These are phyloP conservation scores for Mycena amicta DNA, from an alignment of 768 basidiomycete genomes.

Conservation along the genomic window DNA sequence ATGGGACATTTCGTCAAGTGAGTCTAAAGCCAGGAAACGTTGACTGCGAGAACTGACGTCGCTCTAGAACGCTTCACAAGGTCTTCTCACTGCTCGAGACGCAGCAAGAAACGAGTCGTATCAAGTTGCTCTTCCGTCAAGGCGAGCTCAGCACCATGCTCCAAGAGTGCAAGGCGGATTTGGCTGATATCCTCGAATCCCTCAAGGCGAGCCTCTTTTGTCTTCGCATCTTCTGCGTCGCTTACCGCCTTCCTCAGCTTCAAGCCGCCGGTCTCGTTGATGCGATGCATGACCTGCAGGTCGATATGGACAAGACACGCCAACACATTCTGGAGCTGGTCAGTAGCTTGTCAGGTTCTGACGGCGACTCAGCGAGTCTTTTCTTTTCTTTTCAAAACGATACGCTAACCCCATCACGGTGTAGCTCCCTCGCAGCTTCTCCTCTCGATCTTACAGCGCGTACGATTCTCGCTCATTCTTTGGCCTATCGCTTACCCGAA, in stretches of 20 bases:
- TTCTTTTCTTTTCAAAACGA: neutral
- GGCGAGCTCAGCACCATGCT: neutral
- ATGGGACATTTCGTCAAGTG: neutral
- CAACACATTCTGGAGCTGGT: neutral
- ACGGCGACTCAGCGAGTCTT: neutral
- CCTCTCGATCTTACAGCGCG: neutral
- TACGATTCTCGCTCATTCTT: no score
- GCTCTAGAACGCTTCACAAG: neutral
- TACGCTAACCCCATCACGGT: neutral
- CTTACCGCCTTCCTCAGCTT: no score
- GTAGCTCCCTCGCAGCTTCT: neutral
- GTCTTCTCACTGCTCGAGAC: neutral
- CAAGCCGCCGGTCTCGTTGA: no score
- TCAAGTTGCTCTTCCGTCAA: neutral
- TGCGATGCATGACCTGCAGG: neutral
- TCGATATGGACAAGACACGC: neutral
- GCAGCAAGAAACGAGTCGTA: neutral
- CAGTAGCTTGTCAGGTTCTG: neutral
- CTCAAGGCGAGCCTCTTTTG: neutral
- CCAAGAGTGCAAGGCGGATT: neutral
- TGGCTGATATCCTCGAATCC: neutral
- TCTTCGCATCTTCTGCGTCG: no score
- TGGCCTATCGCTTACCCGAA: neutral
- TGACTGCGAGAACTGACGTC: no score
- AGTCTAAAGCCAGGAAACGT: no score